Evolutionary conservation across 352 stramenopile species (phyloP), one percentile per base, ranked within the genome.

Genomic region (Phytopythium aichiense): DNA sequence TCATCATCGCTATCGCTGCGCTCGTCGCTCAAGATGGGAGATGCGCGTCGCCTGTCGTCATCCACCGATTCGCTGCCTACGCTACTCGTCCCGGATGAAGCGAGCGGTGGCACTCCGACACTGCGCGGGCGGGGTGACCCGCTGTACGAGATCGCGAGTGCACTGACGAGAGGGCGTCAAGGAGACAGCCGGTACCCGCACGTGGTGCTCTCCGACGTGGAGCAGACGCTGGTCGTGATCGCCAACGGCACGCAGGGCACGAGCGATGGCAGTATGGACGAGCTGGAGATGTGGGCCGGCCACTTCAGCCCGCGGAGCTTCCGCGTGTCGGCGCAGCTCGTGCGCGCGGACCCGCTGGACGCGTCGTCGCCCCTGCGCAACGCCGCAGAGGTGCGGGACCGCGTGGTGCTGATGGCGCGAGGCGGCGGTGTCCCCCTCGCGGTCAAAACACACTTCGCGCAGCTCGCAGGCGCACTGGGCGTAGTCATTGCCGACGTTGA

Each of bases 261-360:
- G 6, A 1, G 38, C 8, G 5, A 15, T 4, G 20, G 28, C 20
- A 18, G 30, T 18, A 57, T 65, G 49, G 70, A 73, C 45, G 64
- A 58, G 23, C 76, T 87, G 28, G 77, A 84, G 16, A 76, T 85
- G 15, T 94, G 85, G 85, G 46, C 76, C 4, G 72, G 77, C 5
- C 81, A 94, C 65, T 81, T 76, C 64, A 94, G 85, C 59, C 78
- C 82, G 4, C 72, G 72, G 8, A 37, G 72, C 20, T 94, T 91
- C 60, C 68, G 87, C 54, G 79, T 94, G 37, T 87, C 81, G 25
- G 72, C 84, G 0, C 77, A 94, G 58, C 59, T 89, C 56, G 74
- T 90, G 50, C 60, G 83, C 7, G 82, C 82, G 1, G 81, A 92
- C 20, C 84, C 84, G 1, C 52, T 84, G 0, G 72, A 91, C 56